Percentiles rank a stretch among this genome's conserved stretches.
These are phyloP conservation scores for Hypoxylon perforatum DNA, from an alignment of 495 filamentous ascomycete species.

Conservation along the genomic window DNA sequence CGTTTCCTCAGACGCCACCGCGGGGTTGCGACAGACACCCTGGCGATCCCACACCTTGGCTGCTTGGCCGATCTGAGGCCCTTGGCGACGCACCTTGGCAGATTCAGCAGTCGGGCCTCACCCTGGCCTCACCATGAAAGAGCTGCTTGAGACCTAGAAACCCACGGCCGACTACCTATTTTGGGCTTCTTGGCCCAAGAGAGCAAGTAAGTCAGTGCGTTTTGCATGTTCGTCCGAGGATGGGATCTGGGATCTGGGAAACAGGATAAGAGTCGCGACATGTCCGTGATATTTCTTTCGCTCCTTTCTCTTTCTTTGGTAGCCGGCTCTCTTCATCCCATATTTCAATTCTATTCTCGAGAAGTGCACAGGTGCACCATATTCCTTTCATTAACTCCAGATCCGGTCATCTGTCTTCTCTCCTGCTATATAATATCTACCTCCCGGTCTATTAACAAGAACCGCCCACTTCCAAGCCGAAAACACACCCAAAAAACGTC, in stretches of 20 bases:
- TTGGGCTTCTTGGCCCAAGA: background rate
- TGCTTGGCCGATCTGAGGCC: slow-evolving; percentile 41
- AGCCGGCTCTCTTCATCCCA: slow-evolving; percentile 22
- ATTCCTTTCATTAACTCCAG: slow-evolving; percentile 7
- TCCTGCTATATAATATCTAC: background rate
- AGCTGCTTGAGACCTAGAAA: background rate
- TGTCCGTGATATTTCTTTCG: slow-evolving; percentile 3
- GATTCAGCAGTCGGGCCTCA: slow-evolving; percentile 4
- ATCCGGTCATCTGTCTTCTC: slow-evolving; percentile 19
- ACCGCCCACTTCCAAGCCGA: too few species aligned
- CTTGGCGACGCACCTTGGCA: slow-evolving; percentile 33
- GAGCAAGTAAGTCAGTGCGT: slow-evolving; percentile 1
- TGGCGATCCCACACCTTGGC: slow-evolving; percentile 41
- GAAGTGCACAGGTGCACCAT: slow-evolving; percentile 44
- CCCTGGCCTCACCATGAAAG: too few species aligned
- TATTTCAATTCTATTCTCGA: slow-evolving; percentile 12
- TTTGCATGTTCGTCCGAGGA: slow-evolving; percentile 12
- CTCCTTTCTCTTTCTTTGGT: slow-evolving; percentile 4
- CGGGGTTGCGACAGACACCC: slow-evolving; percentile 30
- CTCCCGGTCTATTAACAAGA: background rate
- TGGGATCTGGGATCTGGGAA: slow-evolving; percentile 22
- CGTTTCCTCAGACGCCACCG: slow-evolving; percentile 17
- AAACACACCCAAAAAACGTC: slow-evolving; percentile 2
- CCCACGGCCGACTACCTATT: slow-evolving; percentile 2
- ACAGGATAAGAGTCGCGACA: slow-evolving; percentile 20